These are phyloP conservation scores for Taiwanofungus camphoratus DNA, from an alignment of 1,284 basidiomycete species.

Conservation along the genomic window DNA sequence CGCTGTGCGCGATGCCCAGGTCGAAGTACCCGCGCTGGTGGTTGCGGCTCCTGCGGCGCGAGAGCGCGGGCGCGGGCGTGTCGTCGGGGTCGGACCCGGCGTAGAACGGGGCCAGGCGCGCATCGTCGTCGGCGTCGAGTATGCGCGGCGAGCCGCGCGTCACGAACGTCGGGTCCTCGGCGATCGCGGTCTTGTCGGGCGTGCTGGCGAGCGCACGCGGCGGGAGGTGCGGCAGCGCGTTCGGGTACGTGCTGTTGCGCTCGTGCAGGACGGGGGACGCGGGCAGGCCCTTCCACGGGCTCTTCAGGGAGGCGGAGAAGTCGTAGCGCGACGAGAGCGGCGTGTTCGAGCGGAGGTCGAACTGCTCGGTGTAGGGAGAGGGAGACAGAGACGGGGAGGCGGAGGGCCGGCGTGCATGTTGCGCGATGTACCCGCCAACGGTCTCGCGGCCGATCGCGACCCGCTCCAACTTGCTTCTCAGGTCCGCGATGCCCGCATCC, in stretches of 20 bases:
- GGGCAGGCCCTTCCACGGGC: slow-evolving; percentile 33
- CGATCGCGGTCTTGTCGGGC: neutral
- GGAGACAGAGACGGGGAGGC: no score
- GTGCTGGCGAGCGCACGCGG: slow-evolving; percentile 30
- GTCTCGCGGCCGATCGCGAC: slow-evolving; percentile 40
- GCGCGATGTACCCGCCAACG: slow-evolving; percentile 21
- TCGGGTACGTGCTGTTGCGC: slow-evolving; percentile 36
- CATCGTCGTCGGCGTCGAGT: slow-evolving; percentile 17
- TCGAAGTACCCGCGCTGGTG: slow-evolving; percentile 29
- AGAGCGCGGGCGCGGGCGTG: slow-evolving; percentile 19
- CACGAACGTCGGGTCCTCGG: slow-evolving; percentile 9
- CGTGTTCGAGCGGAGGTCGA: slow-evolving; percentile 28
- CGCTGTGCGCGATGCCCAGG: slow-evolving; percentile 12
- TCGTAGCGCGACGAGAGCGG: slow-evolving; percentile 50
- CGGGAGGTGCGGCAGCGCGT: slow-evolving; percentile 20
- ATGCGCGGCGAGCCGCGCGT: slow-evolving; percentile 26
- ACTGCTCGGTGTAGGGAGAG: slow-evolving; percentile 13
- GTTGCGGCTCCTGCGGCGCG: slow-evolving; percentile 16
- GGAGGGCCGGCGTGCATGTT: slow-evolving; percentile 8
- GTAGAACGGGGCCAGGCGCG: slow-evolving; percentile 10
- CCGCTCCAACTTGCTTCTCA: slow-evolving; percentile 52
- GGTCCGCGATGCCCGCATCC: slow-evolving; percentile 34
- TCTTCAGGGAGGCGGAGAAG: slow-evolving; percentile 44
- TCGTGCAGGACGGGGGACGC: slow-evolving; percentile 22
- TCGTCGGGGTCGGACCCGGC: slow-evolving; percentile 16